These are phyloP conservation scores for Pterocarpus santalinus DNA, from an alignment of 306 rosid species.

Conservation along the genomic window DNA sequence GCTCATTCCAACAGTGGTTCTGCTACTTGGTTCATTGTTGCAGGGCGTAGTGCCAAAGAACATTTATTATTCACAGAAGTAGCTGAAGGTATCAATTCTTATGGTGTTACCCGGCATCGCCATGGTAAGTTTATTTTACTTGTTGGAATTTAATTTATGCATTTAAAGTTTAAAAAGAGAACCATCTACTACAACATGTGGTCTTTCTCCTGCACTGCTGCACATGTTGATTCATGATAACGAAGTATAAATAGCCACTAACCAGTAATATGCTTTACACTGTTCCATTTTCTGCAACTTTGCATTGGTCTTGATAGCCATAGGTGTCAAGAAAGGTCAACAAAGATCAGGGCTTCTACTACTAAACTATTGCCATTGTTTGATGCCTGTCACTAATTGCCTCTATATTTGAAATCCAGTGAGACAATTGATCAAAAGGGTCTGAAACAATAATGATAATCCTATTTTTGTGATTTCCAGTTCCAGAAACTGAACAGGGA, in stretches of 20 bases:
- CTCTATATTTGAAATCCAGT: constrained; percentile 8
- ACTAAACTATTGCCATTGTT: background rate
- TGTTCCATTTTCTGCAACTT: background rate
- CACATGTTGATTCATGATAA: background rate
- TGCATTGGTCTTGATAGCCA: background rate
- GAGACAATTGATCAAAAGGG: background rate
- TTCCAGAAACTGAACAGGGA: constrained; percentile 96
- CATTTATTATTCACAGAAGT: constrained; percentile 86
- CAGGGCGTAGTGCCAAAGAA: constrained; percentile 91
- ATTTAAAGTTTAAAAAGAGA: background rate
- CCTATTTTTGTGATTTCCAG: constrained; percentile 61
- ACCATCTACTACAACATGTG: background rate
- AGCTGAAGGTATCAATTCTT: constrained; percentile 85
- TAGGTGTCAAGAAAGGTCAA: background rate
- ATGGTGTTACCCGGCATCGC: constrained; percentile 92
- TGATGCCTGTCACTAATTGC: background rate
- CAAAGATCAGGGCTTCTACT: background rate
- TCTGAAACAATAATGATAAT: constrained; percentile 2
- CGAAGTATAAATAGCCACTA: background rate
- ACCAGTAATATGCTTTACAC: background rate
- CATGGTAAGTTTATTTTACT: constrained; percentile 71
- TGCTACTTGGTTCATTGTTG: constrained; percentile 51
- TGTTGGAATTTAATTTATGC: constrained; percentile 14
- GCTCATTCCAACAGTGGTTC: constrained; percentile 35
- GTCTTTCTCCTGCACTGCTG: constrained; percentile 6